Base-by-base conservation (phyloP, 257 asterid species). In the Gentiana macrophylla region DNA sequence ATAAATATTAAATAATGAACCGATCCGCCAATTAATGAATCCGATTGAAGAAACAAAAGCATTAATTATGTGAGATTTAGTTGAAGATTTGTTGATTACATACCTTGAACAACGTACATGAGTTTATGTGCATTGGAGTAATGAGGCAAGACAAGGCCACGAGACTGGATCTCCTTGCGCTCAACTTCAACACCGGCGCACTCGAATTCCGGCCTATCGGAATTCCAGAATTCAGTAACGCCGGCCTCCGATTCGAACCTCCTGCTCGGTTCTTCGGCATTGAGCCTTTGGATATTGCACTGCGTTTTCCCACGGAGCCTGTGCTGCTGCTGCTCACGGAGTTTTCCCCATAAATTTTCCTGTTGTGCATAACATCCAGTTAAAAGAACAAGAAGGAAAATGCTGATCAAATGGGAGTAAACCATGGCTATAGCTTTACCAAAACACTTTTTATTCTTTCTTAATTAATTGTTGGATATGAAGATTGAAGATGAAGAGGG, bases 111-210 rank as follows among this genome's bases (percentile, higher is more conserved):
- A 34, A 77, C 64, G 38, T 75, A 79, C 64, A 80, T 66, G 59
- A 81, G 63, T 57, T 73, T 88, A 12, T 80, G 86, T 1, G 83
- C 77, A 43, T 74, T 79, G 67, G 74, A 59, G 64, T 81, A 82
- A 60, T 67, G 24, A 24, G 24, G 24, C 24, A 24, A 24, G 24
- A 24, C 24, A 24, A 24, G 24, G 1, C 24, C 24, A 24, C 24
- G 24, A 24, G 24, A 24, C 1, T 24, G 24, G 24, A 24, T 24
- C 24, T 24, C 24, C 24, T 24, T 24, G 1, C 24, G 24, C 24
- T 24, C 24, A 24, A 24, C 24, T 24, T 24, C 24, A 24, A 24
- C 24, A 24, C 24, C 24, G 24, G 24, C 24, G 24, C 24, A 24
- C 24, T 24, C 24, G 24, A 24, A 24, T 24, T 24, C 24, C 24